Evolutionary conservation across 2,329 filamentous ascomycete species (phyloP).

Genomic region (Cephalotrichum gorgonifer): DNA sequence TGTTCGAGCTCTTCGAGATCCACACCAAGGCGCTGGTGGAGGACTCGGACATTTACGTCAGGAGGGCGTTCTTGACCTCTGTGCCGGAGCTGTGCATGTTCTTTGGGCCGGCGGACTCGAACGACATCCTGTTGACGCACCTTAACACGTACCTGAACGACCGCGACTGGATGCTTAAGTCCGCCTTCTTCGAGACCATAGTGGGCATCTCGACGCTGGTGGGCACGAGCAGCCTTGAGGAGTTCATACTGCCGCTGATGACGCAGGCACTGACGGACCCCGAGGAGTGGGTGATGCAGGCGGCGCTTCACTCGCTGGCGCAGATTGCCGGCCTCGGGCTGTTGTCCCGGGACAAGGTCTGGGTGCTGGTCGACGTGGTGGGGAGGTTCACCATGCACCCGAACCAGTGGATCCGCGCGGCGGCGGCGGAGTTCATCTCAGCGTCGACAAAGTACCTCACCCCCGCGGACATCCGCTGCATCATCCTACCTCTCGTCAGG

Average conservation of each 20-base stretch:
- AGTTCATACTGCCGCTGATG: conserved; percentile 94
- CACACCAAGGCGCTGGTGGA: conserved; percentile 88
- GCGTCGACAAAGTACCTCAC: conserved; percentile 67
- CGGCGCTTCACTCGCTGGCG: conserved; percentile 76
- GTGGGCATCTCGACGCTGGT: conserved; percentile 88
- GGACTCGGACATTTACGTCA: conserved; percentile 74
- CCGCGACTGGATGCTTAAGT: conserved; percentile 91
- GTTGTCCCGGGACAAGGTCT: conserved; percentile 72
- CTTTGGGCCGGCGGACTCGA: conserved; percentile 83
- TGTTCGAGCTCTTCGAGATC: conserved; percentile 73
- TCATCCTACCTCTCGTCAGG: conserved; percentile 67
- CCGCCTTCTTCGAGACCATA: conserved; percentile 91
- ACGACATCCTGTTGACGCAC: conserved; percentile 92
- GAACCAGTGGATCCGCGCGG: conserved; percentile 90
- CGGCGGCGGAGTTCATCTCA: conserved; percentile 73
- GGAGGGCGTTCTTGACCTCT: conserved; percentile 82
- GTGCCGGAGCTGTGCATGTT: conserved; percentile 90
- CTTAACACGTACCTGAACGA: conserved; percentile 97
- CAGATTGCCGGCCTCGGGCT: conserved; percentile 82
- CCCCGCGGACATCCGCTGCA: conserved; percentile 70
- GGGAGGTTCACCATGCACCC: conserved; percentile 86
- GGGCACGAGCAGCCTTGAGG: conserved; percentile 79
- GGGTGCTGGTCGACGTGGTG: conserved; percentile 78
- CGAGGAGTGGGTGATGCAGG: conserved; percentile 90
- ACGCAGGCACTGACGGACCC: conserved; percentile 86